Base-by-base conservation (phyloP, 495 filamentous ascomycete genomes). In the Chaetomidium leptoderma region DNA sequence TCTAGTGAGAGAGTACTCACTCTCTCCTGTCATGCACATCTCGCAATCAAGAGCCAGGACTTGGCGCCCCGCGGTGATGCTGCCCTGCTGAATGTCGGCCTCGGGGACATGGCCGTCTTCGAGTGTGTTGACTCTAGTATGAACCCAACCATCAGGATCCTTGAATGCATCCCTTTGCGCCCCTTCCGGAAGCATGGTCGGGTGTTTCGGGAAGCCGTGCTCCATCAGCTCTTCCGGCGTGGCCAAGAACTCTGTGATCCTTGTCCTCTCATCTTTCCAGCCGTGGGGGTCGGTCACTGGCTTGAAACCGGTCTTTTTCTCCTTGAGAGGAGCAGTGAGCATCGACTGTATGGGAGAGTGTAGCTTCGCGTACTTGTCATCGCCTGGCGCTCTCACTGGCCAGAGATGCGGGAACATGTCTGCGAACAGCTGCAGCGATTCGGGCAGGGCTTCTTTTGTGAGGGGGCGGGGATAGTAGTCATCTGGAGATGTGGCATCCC, bases 41-140 rank as follows among this genome's bases (percentile, higher is more conserved):
- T 98, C 93, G 68, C 93, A 98, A 63, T 98, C 93, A 49, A 98
- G 78, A 10, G 90, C 85, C 23, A 93, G 71, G 7, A 97, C 74
- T n/a, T 86, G 82, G 39, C 88, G 83, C 19, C 92, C 95, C 13
- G 82, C 89, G 2, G 91, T 93, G 53, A 96, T 75, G 66, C 89
- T 90, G 16, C 90, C 93, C 60, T 83, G 70, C 69, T 93, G 78
- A 40, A 95, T 85, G 49, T 92, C 83, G 6, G 72, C 65, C 23
- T 88, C 86, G 0, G 85, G 83, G 0, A 86, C 76, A 44, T 80
- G 69, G 0, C 83, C 88, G n/a, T 86, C 86, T 45, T 86, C 83
- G 17, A 88, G 68, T 11, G 65, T 78, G 13, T 79, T 71, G n/a
- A 96, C 81, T 35, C 77, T 70, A 4, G 87, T 90, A 66, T 97